These are phyloP conservation scores for Rhodomyrtus tomentosa DNA, from an alignment of 345 rosid genomes.

Conservation along the genomic window DNA sequence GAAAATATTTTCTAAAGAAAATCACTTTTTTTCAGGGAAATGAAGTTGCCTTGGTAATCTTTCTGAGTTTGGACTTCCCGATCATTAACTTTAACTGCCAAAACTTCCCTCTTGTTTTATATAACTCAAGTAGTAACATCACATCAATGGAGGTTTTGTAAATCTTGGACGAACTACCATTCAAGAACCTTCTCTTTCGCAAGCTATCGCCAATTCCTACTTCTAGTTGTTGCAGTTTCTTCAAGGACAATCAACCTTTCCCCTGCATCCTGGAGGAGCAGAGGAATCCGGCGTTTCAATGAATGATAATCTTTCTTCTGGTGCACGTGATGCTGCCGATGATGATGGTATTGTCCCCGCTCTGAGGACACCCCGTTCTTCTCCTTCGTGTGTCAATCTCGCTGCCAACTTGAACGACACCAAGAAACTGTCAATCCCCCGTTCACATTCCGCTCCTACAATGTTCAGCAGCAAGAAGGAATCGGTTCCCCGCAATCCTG, in stretches of 20 bases:
- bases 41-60: not conserved
- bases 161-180: not conserved
- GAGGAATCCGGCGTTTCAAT: conserved; percentile 3
- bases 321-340: conserved; percentile 3
- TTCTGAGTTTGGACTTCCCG: not conserved
- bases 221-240: not conserved
- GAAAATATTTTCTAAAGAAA: too few species aligned
- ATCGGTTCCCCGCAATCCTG: conserved; percentile 8
- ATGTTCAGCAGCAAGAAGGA: conserved; percentile 26
- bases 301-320: conserved; percentile 1
- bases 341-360: conserved; percentile 17
- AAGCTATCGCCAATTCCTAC: not conserved
- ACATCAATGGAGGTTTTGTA: not conserved
- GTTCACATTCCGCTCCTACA: conserved; percentile 47
- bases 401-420: conserved; percentile 27
- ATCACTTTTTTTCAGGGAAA: too few species aligned
- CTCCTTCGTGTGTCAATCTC: conserved; percentile 19
- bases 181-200: not conserved
- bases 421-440: conserved; percentile 7
- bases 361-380: conserved; percentile 11
- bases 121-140: not conserved
- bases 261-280: conserved; percentile 9
- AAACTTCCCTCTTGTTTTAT: not conserved
- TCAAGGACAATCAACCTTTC: conserved; percentile 30
- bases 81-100: not conserved